These are phyloP conservation scores for Artemisia argyi DNA, from an alignment of 129 eudicot genomes.

Conservation along the genomic window DNA sequence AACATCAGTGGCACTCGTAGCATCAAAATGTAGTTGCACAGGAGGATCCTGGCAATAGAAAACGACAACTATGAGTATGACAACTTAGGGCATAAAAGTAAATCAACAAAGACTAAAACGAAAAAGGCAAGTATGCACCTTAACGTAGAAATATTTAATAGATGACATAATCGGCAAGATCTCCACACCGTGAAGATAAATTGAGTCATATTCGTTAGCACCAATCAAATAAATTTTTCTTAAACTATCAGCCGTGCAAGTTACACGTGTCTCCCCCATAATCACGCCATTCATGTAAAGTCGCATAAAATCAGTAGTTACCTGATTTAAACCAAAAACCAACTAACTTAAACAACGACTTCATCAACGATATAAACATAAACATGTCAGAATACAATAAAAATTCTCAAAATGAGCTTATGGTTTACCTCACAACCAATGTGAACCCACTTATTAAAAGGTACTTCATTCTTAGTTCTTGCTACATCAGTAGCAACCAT, in stretches of 20 bases:
- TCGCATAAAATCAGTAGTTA: constrained; percentile 45
- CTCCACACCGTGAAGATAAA: constrained; percentile 51
- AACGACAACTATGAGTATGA: constrained; percentile 9
- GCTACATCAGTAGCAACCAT: constrained; percentile 5
- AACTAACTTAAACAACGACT: not conserved
- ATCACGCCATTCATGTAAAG: constrained; percentile 62
- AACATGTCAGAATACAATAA: constrained; percentile 2
- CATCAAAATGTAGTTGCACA: constrained; percentile 54
- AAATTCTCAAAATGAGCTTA: not conserved
- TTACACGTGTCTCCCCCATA: constrained; percentile 52
- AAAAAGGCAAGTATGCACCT: constrained; percentile 46
- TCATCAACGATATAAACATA: constrained; percentile 14
- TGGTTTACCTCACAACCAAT: constrained; percentile 80
- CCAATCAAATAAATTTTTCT: constrained; percentile 45
- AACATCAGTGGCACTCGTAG: constrained; percentile 55
- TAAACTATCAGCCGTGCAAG: constrained; percentile 33
- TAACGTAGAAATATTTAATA: constrained; percentile 43
- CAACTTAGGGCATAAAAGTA: constrained; percentile 14
- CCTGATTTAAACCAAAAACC: constrained; percentile 46
- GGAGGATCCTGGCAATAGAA: constrained; percentile 67
- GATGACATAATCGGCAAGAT: constrained; percentile 43
- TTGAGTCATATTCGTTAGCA: constrained; percentile 36
- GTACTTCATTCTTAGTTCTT: constrained; percentile 44
- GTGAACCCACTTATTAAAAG: constrained; percentile 74
- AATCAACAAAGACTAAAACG: not conserved